Base-by-base conservation (phyloP, 805 yeast species). In the Hanseniaspora meyeri region DNA sequence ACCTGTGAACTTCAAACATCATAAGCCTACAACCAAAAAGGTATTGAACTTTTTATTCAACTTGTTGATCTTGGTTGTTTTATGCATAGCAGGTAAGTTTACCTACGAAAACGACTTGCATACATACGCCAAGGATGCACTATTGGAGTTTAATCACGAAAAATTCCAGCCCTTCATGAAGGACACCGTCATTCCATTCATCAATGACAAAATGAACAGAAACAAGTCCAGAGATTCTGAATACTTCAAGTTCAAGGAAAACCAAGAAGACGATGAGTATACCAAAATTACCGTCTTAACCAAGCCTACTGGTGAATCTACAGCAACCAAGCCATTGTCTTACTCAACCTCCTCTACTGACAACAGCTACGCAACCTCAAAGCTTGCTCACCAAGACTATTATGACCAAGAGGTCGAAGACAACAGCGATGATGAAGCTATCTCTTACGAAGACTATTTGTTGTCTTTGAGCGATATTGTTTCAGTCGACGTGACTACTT, bases 1-100 rank as follows among this genome's bases (percentile, higher is more conserved):
- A 20, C 90, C 93, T 3, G 70, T 68, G 27, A 75, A 74, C 24
- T 73, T 73, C 59, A 69, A 76, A 0, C 64, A 65, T 4, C 71
- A 78, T 8, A 58, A 59, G 7, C 62, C 70, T 2, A 43, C 64
- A 4, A 51, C 61, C 45, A 59, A 61, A 32, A 64, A 63, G 50
- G 16, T 66, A 2, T 60, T 63, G 52, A 61, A 55, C 27, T 58
- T 65, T 12, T 54, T 69, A 17, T 45, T 62, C 36, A 68, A 68
- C 45, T 47, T 63, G 20, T 47, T 66, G n/a, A 31, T 68, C 5
- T 53, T 68, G 16, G 64, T 62, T 10, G n/a, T 62, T 1, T 29
- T 69, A 5, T 65, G 68, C 8, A 59, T 55, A 7, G 37, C 60
- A 17, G 62, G 64, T 2, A 67, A 69, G 45, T 20, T 63, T 6